phyloP scores from a whole-genome alignment of 176 grass and related monocot species.

The Bothriochloa decipiens region DNA sequence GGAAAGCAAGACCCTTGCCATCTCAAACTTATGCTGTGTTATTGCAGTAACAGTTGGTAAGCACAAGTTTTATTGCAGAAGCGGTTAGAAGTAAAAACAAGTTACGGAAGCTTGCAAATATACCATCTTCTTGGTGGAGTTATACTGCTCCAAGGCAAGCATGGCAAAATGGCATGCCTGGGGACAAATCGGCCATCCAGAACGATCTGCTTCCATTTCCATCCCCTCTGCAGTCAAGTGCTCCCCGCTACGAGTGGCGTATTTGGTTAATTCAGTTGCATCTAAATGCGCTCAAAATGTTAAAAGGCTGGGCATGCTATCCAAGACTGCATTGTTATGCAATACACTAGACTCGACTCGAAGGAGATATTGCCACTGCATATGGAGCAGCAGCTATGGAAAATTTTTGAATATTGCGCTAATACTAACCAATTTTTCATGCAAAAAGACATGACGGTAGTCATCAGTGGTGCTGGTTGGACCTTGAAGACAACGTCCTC shows the following conservation, averaged over 20 bases:
- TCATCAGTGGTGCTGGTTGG: background rate
- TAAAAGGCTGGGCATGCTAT: background rate
- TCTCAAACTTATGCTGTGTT: background rate
- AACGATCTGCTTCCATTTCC: background rate
- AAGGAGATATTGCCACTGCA: background rate
- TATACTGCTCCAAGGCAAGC: background rate
- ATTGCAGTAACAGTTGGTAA: background rate
- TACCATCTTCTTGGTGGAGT: background rate
- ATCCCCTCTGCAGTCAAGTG: conserved; percentile 16
- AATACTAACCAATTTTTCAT: background rate
- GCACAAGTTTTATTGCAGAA: background rate
- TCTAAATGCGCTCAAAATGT: background rate
- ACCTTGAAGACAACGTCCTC: background rate
- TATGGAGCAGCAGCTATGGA: too few species aligned
- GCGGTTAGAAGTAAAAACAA: background rate
- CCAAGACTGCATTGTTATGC: background rate
- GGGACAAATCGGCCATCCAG: background rate
- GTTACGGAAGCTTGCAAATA: background rate
- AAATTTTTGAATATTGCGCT: background rate
- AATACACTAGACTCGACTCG: background rate
- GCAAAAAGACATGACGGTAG: background rate
- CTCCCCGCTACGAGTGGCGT: background rate
- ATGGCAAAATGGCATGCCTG: background rate
- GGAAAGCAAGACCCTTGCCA: background rate
- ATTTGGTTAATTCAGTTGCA: background rate